These are phyloP conservation scores for Rhizopogon vinicolor DNA, from an alignment of 768 basidiomycete genomes.

Conservation along the genomic window DNA sequence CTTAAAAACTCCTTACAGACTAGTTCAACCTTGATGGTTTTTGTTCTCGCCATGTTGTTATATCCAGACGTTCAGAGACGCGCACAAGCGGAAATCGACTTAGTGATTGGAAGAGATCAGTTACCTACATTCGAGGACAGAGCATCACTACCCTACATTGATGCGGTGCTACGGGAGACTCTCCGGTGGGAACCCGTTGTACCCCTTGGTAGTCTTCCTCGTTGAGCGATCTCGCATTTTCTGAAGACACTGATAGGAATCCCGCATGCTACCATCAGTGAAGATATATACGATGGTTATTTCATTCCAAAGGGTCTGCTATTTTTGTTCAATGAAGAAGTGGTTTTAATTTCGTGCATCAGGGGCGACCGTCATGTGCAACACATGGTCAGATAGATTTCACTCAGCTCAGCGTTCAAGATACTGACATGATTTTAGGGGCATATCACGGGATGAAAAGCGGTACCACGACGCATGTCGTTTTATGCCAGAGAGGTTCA, in stretches of 20 bases:
- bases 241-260: background rate
- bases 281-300: conserved; percentile 24
- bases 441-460: too few relatives aligned
- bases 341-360: too few relatives aligned
- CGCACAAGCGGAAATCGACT: background rate
- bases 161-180: conserved; percentile 23
- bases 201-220: conserved; percentile 15
- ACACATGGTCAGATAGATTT: too few relatives aligned
- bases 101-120: background rate
- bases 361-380: too few relatives aligned
- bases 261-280: conserved; percentile 8
- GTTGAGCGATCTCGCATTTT: background rate
- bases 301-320: conserved; percentile 12
- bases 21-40: background rate
- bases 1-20: too few relatives aligned
- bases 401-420: too few relatives aligned
- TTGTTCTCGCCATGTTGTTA: background rate
- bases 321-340: too few relatives aligned
- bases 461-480: too few relatives aligned
- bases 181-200: conserved; percentile 18
- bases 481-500: too few relatives aligned
- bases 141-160: conserved; percentile 2
- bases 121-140: background rate
- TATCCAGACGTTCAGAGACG: background rate
- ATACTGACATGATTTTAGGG: too few relatives aligned